These are phyloP conservation scores for Akanthomyces muscarius DNA, from an alignment of 2,329 filamentous ascomycete species.

Conservation along the genomic window DNA sequence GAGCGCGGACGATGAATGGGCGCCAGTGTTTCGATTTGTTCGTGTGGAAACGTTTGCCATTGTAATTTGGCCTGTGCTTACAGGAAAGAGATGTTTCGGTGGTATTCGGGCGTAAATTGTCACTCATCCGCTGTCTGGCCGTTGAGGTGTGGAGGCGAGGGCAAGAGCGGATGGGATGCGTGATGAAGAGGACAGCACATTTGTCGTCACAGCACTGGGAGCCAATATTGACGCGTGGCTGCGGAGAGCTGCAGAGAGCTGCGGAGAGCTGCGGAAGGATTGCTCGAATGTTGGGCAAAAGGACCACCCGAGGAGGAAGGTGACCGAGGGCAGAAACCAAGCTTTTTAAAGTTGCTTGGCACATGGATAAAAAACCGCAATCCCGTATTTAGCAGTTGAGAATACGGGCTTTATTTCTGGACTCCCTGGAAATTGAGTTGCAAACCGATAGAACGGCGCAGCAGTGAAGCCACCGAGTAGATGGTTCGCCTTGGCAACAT, in stretches of 20 bases:
- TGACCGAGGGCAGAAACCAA: not conserved
- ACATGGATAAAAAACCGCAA: not conserved
- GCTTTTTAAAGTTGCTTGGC: not conserved
- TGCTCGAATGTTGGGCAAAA: not conserved
- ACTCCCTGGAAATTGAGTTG: not conserved
- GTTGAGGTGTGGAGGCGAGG: too few relatives aligned
- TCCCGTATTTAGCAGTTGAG: not conserved
- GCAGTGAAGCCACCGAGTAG: not conserved
- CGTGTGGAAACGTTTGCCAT: not conserved
- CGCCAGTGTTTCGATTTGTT: not conserved
- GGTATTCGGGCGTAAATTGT: not conserved
- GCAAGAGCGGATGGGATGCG: too few relatives aligned
- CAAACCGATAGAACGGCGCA: not conserved
- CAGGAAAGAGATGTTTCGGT: not conserved
- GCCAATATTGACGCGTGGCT: not conserved
- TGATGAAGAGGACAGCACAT: too few relatives aligned
- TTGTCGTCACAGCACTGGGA: too few relatives aligned
- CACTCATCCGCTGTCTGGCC: not conserved
- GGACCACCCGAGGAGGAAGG: not conserved
- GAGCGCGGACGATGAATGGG: not conserved
- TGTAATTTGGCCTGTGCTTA: not conserved
- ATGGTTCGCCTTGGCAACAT: not conserved
- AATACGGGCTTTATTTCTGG: not conserved
- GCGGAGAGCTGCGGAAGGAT: too few relatives aligned
- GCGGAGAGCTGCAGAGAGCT: too few relatives aligned